phyloP scores from a whole-genome alignment of 2,329 filamentous ascomycete genomes.

The Epichloe uncinata region DNA sequence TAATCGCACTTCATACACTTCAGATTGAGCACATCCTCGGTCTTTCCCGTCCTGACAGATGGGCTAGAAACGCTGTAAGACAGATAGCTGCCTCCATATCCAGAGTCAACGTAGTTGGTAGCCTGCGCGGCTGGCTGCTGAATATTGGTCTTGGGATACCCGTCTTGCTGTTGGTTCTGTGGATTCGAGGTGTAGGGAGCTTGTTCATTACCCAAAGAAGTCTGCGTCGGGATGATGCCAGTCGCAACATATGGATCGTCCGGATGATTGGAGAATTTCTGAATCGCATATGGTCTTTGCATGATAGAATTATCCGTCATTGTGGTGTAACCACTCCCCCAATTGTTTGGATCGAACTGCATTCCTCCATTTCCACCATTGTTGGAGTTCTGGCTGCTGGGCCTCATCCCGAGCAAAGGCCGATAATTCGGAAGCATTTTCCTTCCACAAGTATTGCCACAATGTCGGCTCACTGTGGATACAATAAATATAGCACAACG shows the following conservation, averaged over 20 bases:
- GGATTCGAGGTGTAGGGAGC: not conserved
- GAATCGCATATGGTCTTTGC: conserved; percentile 1
- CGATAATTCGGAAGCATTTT: not conserved
- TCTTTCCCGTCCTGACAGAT: conserved; percentile 26
- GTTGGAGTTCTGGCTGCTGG: not conserved
- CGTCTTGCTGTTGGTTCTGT: not conserved
- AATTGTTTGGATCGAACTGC: not conserved
- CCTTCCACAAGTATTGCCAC: not conserved
- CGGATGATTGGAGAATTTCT: not conserved
- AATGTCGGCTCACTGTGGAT: not conserved
- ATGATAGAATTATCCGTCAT: not conserved
- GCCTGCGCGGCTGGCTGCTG: conserved; percentile 17
- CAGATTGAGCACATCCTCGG: not conserved
- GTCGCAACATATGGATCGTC: conserved; percentile 1
- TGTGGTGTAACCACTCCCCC: not conserved
- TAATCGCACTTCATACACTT: not conserved
- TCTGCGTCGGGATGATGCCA: not conserved
- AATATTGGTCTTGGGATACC: conserved; percentile 8
- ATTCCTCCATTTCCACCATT: not conserved
- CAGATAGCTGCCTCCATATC: conserved; percentile 29
- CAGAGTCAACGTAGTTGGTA: conserved; percentile 25
- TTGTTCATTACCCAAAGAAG: not conserved
- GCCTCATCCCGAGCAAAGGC: not conserved
- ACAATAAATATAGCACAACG: not conserved
- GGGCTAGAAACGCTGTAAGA: conserved; percentile 29